Percentiles rank a stretch among this genome's conserved stretches.
phyloP scores from a whole-genome alignment of 371 early-diverging fungal species.

The Rhizomucor miehei region DNA sequence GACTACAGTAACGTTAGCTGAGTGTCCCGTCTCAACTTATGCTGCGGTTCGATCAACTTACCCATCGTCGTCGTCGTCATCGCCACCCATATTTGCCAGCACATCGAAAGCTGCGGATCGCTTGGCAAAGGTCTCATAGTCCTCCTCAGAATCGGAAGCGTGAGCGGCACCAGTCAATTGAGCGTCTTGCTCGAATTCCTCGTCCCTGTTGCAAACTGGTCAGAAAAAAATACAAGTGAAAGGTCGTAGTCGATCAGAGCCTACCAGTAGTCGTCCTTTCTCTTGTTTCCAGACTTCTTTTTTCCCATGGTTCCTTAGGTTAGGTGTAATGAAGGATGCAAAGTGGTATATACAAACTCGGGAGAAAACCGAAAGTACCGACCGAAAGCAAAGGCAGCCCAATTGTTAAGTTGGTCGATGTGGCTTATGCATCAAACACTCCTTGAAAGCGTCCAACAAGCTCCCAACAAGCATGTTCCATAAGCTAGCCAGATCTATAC shows the following conservation, averaged over 20 bases:
- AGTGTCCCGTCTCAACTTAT: background rate
- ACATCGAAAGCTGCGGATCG: conserved; percentile 32
- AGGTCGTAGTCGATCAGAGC: background rate
- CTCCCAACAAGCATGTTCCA: too few relatives aligned
- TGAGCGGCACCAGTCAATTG: conserved; percentile 29
- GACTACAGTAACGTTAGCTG: conserved; percentile 15
- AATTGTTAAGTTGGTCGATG: too few relatives aligned
- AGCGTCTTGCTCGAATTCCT: conserved; percentile 35
- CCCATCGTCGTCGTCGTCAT: conserved; percentile 34
- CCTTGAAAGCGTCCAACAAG: too few relatives aligned
- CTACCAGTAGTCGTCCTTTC: conserved; percentile 53
- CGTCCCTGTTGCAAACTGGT: conserved; percentile 8
- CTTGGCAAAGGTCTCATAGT: conserved; percentile 28
- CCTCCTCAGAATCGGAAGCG: conserved; percentile 23
- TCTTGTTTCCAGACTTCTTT: conserved; percentile 50
- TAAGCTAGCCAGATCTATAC: too few relatives aligned
- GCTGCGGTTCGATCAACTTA: background rate
- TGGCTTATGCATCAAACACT: too few relatives aligned
- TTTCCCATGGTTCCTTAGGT: conserved; percentile 34
- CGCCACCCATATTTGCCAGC: conserved; percentile 22
- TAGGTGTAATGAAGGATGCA: too few relatives aligned
- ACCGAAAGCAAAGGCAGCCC: too few relatives aligned
- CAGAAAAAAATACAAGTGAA: background rate
- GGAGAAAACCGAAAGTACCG: too few relatives aligned
- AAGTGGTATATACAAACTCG: too few relatives aligned